These are phyloP conservation scores for Thelonectria olida DNA, from an alignment of 2,329 filamentous ascomycete species.

Conservation along the genomic window DNA sequence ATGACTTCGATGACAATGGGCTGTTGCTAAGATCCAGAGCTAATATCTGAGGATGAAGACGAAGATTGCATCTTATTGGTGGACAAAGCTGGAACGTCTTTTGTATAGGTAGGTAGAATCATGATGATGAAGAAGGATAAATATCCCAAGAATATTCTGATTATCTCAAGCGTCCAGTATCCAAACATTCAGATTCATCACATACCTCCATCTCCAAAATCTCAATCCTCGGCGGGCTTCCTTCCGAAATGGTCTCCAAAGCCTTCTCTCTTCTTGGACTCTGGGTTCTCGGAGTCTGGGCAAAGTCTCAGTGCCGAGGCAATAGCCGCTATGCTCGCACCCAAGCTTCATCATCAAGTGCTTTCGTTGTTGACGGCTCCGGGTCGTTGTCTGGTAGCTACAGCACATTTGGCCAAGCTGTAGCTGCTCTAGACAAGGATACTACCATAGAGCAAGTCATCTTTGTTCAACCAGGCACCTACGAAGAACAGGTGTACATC, in stretches of 20 bases:
- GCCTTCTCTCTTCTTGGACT: background rate
- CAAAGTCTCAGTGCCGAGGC: background rate
- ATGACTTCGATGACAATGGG: background rate
- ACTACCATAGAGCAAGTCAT: background rate
- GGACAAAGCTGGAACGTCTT: background rate
- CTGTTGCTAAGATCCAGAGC: background rate
- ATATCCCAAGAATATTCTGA: background rate
- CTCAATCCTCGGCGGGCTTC: too few species aligned
- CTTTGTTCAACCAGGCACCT: conserved; percentile 1
- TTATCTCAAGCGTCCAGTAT: background rate
- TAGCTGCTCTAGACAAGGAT: background rate
- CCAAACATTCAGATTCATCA: background rate
- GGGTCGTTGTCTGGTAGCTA: background rate
- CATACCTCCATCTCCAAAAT: background rate
- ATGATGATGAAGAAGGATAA: background rate
- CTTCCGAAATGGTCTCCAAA: background rate
- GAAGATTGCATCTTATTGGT: background rate
- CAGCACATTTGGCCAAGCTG: background rate
- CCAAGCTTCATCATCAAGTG: background rate
- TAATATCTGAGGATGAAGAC: background rate
- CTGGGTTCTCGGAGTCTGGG: background rate
- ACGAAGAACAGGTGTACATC: conserved; percentile 6
- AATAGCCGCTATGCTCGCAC: background rate
- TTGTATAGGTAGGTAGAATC: too few species aligned
- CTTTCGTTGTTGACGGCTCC: background rate